Conservation (phyloP, 495 filamentous ascomycete genomes). For the Penicillium canariense region DNA sequence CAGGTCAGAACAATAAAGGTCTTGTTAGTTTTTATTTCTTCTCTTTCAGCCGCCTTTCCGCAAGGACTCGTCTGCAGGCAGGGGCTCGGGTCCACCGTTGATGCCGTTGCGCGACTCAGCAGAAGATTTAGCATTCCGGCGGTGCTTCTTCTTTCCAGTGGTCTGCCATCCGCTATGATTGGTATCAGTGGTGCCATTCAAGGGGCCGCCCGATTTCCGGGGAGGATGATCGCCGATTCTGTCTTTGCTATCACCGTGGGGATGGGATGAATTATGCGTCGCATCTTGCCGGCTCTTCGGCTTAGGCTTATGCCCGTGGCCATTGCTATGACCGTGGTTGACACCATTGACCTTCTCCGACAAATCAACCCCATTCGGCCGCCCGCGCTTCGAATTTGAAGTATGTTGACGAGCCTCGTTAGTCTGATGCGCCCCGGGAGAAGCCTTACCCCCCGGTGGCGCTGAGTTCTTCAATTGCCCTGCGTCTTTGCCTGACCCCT, state of each 20-base stretch:
- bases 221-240: constrained; percentile 28
- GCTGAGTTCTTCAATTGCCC: constrained; percentile 31
- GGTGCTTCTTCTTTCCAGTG: constrained; percentile 45
- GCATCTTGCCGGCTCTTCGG: constrained; percentile 35
- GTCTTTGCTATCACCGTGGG: constrained; percentile 28
- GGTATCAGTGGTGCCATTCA: constrained; percentile 21
- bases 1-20: background rate
- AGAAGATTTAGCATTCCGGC: constrained; percentile 38
- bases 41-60: constrained; percentile 50
- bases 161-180: constrained; percentile 47
- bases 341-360: constrained; percentile 40
- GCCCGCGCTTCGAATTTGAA: constrained; percentile 27
- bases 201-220: constrained; percentile 36
- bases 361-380: constrained; percentile 32
- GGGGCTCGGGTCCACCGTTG: constrained; percentile 34
- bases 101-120: constrained; percentile 28
- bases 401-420: constrained; percentile 26
- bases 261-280: constrained; percentile 20
- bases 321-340: constrained; percentile 9
- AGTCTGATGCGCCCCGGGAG: background rate
- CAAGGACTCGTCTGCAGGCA: constrained; percentile 49
- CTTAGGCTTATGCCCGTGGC: constrained; percentile 28
- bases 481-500: constrained; percentile 27
- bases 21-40: no score
- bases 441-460: constrained; percentile 31